A percentile compares a stretch with the other conserved stretches of the same genome.
Evolutionary conservation across 2,329 filamentous ascomycete genomes (phyloP).

Genomic region (Torrubiellomyces zombiae): DNA sequence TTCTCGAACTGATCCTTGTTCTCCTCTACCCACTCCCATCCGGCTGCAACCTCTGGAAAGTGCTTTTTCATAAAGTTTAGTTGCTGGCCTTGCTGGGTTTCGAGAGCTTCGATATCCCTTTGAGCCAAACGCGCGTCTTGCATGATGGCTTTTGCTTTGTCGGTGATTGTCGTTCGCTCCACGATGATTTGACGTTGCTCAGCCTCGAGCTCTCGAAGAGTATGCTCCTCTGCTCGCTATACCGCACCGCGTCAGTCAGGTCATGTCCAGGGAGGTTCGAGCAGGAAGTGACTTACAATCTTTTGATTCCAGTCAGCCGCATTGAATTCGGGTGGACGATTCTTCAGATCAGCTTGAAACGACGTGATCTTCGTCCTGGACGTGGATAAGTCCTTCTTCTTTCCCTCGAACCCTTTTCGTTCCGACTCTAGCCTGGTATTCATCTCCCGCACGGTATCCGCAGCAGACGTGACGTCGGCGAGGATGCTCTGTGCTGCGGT

Average conservation of each 20-base stretch:
- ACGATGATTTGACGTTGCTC: conserved; percentile 19
- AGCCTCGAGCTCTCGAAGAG: conserved; percentile 31
- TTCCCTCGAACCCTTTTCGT: conserved; percentile 28
- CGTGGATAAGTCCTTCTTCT: conserved; percentile 32
- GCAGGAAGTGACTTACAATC: conserved; percentile 36
- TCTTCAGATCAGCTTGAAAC: conserved; percentile 46
- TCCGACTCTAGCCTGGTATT: conserved; percentile 31
- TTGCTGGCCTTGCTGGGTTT: conserved; percentile 62
- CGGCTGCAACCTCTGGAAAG: conserved; percentile 47
- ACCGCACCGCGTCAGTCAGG: conserved; percentile 9
- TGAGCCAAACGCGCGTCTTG: conserved; percentile 21
- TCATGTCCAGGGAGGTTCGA: not conserved
- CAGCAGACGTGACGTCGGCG: conserved; percentile 16
- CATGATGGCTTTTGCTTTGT: conserved; percentile 23
- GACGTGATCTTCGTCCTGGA: conserved; percentile 41
- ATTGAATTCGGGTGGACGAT: conserved; percentile 51
- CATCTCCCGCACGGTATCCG: conserved; percentile 25
- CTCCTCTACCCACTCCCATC: conserved; percentile 68
- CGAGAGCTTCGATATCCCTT: conserved; percentile 38
- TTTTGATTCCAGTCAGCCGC: conserved; percentile 52
- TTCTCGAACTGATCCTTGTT: conserved; percentile 55
- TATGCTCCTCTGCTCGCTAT: conserved; percentile 45
- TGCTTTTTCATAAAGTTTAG: conserved; percentile 43
- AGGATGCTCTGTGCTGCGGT: conserved; percentile 27
- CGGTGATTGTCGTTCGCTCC: conserved; percentile 25